A percentile compares a stretch with the other conserved stretches of the same genome.
These are phyloP conservation scores for Kluyveromyces sp. DNA, from an alignment of 1,139 yeast species.

Conservation along the genomic window DNA sequence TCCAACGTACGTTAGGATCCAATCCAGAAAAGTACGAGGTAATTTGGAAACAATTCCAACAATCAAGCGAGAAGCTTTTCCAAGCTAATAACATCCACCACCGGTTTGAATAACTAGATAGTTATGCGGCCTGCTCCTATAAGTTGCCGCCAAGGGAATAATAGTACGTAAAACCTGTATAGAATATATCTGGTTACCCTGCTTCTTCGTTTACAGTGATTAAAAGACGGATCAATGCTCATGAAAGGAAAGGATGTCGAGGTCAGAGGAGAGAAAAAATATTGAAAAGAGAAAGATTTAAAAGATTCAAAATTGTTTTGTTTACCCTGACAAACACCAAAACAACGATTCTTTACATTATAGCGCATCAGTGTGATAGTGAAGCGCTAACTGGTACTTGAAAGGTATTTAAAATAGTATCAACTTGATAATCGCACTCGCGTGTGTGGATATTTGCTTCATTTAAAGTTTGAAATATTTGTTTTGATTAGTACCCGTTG, in stretches of 20 bases:
- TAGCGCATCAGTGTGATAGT: not conserved
- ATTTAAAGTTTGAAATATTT: not conserved
- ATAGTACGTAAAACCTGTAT: too few relatives aligned
- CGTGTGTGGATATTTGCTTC: not conserved
- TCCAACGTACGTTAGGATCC: constrained; percentile 20
- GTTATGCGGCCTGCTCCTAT: not conserved
- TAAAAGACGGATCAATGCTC: constrained; percentile 2
- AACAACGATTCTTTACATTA: not conserved
- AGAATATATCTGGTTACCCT: constrained; percentile 5
- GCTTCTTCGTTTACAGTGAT: not conserved
- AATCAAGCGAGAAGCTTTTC: constrained; percentile 24
- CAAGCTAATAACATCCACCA: constrained; percentile 28
- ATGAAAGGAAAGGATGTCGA: not conserved
- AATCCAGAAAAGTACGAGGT: constrained; percentile 19
- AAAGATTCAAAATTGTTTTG: not conserved
- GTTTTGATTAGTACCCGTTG: too few relatives aligned
- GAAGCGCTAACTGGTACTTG: too few relatives aligned
- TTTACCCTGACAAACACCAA: constrained; percentile 6
- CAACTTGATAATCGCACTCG: too few relatives aligned
- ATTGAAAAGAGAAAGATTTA: not conserved
- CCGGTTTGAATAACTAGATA: constrained; percentile 14
- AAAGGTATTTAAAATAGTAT: too few relatives aligned
- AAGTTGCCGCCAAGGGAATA: not conserved
- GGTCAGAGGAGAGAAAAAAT: not conserved
- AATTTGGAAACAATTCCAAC: constrained; percentile 18